Conservation (phyloP, 768 basidiomycete species). For the Lactarius sp. region DNA sequence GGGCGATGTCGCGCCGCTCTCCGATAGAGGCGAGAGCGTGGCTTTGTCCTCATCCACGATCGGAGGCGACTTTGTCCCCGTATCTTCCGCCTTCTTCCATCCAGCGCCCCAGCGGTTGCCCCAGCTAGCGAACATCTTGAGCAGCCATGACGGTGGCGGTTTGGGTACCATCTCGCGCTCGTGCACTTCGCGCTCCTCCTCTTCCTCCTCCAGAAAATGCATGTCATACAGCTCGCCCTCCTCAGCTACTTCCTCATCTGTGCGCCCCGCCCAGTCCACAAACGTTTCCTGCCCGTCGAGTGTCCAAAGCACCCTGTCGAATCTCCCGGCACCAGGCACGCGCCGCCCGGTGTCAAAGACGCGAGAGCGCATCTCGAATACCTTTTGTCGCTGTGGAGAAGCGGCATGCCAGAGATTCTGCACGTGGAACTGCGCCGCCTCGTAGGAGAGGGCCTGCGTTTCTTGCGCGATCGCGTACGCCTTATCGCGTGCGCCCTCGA, state of each 20-base stretch:
- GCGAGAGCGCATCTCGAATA: constrained; percentile 59
- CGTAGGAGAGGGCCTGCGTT: constrained; percentile 64
- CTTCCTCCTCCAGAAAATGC: constrained; percentile 33
- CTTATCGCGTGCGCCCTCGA: constrained; percentile 46
- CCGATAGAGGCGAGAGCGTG: constrained; percentile 6
- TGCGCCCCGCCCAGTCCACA: constrained; percentile 65
- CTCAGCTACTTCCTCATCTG: constrained; percentile 73
- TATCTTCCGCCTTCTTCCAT: constrained; percentile 23
- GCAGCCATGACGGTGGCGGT: constrained; percentile 65
- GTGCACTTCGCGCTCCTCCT: constrained; percentile 51
- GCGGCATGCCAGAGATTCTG: constrained; percentile 65
- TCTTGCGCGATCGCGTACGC: constrained; percentile 55
- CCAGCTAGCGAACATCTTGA: constrained; percentile 75
- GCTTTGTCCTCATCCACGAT: constrained; percentile 16
- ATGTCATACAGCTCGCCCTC: constrained; percentile 41
- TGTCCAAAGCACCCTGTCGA: constrained; percentile 66
- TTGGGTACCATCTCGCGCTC: constrained; percentile 61
- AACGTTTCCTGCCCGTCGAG: constrained; percentile 56
- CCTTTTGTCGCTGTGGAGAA: constrained; percentile 53
- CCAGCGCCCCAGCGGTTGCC: constrained; percentile 50
- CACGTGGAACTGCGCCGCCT: constrained; percentile 62
- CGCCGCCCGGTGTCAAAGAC: constrained; percentile 61
- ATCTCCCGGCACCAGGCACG: constrained; percentile 51
- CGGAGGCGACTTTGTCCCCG: constrained; percentile 14
- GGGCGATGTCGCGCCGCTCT: constrained; percentile 14